Evolutionary conservation across 2,329 filamentous ascomycete species (phyloP).

Genomic region (Escovopsis weberi): DNA sequence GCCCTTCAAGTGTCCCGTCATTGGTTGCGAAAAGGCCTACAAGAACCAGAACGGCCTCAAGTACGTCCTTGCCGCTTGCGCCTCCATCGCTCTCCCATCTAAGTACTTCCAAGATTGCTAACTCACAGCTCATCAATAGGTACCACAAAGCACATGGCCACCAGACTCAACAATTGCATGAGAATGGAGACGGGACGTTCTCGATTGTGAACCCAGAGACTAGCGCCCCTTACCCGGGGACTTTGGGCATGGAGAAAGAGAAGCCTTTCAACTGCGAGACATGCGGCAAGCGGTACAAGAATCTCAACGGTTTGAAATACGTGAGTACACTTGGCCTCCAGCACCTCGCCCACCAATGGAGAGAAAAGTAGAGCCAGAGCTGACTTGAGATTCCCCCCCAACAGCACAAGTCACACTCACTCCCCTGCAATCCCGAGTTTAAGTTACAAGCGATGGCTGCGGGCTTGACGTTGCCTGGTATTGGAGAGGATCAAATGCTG

Average conservation of each 20-base stretch:
- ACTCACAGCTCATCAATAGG: constrained; percentile 21
- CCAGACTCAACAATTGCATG: constrained; percentile 89
- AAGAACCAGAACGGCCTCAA: constrained; percentile 99
- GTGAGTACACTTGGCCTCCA: constrained; percentile 27
- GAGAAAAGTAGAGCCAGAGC: constrained; percentile 3
- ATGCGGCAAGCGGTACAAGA: constrained; percentile 98
- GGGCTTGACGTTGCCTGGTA: constrained; percentile 27
- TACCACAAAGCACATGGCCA: constrained; percentile 77
- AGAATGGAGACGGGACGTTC: constrained; percentile 93
- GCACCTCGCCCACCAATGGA: no score
- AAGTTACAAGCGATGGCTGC: constrained; percentile 31
- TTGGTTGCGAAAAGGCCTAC: constrained; percentile 97
- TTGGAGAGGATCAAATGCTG: constrained; percentile 31
- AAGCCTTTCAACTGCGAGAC: constrained; percentile 97
- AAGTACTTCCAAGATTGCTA: neutral
- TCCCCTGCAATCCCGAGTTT: constrained; percentile 76
- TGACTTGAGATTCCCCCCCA: constrained; percentile 14
- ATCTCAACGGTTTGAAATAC: constrained; percentile 96
- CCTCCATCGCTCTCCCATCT: neutral
- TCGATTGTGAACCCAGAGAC: constrained; percentile 97
- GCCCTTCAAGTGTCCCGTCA: constrained; percentile 93
- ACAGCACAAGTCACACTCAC: constrained; percentile 66
- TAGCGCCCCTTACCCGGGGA: constrained; percentile 84
- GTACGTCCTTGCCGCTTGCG: constrained; percentile 34
- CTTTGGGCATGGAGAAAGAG: constrained; percentile 98